These are phyloP conservation scores for Posidonia australis DNA, from an alignment of 106 monocot genomes.

Conservation along the genomic window DNA sequence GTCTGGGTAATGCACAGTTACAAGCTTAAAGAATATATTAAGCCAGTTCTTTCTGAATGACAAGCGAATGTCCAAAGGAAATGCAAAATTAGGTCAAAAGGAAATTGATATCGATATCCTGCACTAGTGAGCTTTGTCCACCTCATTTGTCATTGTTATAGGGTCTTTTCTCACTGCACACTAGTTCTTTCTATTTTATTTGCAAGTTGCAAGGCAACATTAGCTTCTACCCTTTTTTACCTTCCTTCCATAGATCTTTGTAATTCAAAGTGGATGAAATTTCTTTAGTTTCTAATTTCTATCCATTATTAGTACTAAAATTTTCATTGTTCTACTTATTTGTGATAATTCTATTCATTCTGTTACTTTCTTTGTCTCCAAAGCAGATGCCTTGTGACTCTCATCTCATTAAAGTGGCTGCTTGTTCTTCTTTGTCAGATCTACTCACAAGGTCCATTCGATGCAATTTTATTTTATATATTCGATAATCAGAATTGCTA, in stretches of 20 bases:
- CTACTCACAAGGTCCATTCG: slow-evolving; percentile 65
- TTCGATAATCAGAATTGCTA: background rate
- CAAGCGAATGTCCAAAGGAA: too few relatives aligned
- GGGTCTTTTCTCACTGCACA: too few relatives aligned
- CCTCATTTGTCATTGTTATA: too few relatives aligned
- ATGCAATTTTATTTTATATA: background rate
- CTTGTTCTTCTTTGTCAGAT: slow-evolving; percentile 72
- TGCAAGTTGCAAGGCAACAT: too few relatives aligned
- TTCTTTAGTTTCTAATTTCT: background rate
- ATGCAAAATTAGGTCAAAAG: too few relatives aligned
- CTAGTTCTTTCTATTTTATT: too few relatives aligned
- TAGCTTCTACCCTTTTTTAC: background rate
- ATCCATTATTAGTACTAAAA: background rate
- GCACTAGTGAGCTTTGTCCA: too few relatives aligned
- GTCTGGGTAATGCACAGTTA: too few relatives aligned
- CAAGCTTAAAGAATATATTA: too few relatives aligned
- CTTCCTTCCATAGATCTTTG: background rate
- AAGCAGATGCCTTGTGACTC: slow-evolving; percentile 44
- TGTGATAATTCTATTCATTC: background rate
- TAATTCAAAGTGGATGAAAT: background rate
- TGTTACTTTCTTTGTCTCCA: background rate
- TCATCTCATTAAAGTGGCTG: slow-evolving; percentile 46
- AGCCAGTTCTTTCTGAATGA: too few relatives aligned
- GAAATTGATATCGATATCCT: too few relatives aligned
- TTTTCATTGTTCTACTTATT: background rate